Percentiles rank a stretch among this genome's conserved stretches.
phyloP scores from a whole-genome alignment of 2,329 filamentous ascomycete species.

The Leptographium radiaticola region DNA sequence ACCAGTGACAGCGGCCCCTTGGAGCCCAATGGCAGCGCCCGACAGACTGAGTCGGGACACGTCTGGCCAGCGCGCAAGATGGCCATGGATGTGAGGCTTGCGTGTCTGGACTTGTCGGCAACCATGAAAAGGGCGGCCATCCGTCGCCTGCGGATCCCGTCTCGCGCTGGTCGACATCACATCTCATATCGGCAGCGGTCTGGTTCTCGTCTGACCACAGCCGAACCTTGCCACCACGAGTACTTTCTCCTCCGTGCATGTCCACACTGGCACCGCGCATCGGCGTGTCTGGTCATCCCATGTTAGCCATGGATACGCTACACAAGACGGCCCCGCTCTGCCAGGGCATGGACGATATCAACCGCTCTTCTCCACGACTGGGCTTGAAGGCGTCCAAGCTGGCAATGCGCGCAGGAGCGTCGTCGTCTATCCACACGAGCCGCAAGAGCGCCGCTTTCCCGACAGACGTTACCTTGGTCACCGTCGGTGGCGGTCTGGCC shows the following conservation, averaged over 20 bases:
- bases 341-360: constrained; percentile 2
- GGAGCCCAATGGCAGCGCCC: too few relatives aligned
- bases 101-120: neutral
- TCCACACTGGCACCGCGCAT: neutral
- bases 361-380: neutral
- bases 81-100: neutral
- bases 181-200: neutral
- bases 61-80: neutral
- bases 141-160: neutral
- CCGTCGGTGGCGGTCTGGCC: neutral
- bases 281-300: neutral
- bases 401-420: constrained; percentile 1
- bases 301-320: constrained; percentile 5
- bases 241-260: too few relatives aligned
- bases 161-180: neutral
- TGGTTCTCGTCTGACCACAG: neutral
- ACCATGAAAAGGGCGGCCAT: constrained; percentile 2
- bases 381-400: constrained; percentile 1
- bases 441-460: neutral
- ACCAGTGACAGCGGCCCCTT: too few relatives aligned
- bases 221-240: neutral
- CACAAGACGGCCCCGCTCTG: constrained; percentile 5
- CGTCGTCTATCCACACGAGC: neutral
- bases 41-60: too few relatives aligned
- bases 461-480: neutral